Evolutionary conservation across 2,329 filamentous ascomycete genomes (phyloP).

Genomic region (Ilyonectria mors-panacis): DNA sequence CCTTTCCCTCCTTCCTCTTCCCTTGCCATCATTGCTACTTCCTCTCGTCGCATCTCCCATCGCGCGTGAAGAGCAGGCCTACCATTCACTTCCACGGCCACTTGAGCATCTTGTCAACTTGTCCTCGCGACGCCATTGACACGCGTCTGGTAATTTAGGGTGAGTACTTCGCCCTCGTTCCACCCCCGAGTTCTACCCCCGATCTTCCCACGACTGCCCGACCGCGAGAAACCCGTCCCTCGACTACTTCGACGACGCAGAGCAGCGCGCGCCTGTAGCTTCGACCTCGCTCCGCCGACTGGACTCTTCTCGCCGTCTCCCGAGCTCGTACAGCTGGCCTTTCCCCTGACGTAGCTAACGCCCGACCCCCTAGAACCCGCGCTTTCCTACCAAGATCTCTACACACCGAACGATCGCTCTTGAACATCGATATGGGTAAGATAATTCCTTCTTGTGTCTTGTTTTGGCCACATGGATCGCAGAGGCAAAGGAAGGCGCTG

Average conservation of each 20-base stretch:
- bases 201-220: conserved; percentile 19
- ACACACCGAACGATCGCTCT: conserved; percentile 53
- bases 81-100: conserved; percentile 39
- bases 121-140: conserved; percentile 52
- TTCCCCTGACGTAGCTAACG: conserved; percentile 48
- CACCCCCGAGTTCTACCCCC: conserved; percentile 36
- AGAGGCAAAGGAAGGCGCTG: conserved; percentile 47
- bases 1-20: conserved; percentile 45
- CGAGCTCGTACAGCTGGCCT: conserved; percentile 43
- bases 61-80: conserved; percentile 48
- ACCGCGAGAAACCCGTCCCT: conserved; percentile 35
- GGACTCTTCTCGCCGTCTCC: conserved; percentile 27
- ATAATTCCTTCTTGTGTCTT: conserved; percentile 52
- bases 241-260: conserved; percentile 23
- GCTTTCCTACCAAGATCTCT: conserved; percentile 50
- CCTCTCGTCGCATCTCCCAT: conserved; percentile 47
- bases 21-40: conserved; percentile 57
- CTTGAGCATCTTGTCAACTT: conserved; percentile 47
- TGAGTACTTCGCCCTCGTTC: conserved; percentile 46
- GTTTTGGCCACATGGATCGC: conserved; percentile 43
- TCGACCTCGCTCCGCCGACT: conserved; percentile 15
- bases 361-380: conserved; percentile 41
- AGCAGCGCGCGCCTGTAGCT: conserved; percentile 23
- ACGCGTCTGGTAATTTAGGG: conserved; percentile 52
- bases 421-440: conserved; percentile 62